These are phyloP conservation scores for Dendrobium chrysotoxum DNA, from an alignment of 106 monocot genomes.

Conservation along the genomic window DNA sequence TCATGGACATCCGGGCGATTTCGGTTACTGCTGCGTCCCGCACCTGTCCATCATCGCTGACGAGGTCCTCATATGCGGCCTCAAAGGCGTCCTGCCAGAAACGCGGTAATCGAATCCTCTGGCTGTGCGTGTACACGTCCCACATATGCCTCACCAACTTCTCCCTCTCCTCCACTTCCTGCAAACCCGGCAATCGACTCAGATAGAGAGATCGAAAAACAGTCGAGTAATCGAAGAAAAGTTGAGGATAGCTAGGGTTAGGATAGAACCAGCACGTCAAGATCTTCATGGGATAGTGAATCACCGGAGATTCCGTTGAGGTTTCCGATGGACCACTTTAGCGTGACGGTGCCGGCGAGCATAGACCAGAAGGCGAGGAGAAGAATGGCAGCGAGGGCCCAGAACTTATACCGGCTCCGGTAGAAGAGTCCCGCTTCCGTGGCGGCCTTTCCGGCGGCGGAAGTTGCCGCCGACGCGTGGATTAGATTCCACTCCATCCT, in stretches of 20 bases:
- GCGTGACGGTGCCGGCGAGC: constrained; percentile 84
- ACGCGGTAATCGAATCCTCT: constrained; percentile 44
- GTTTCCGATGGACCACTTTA: constrained; percentile 58
- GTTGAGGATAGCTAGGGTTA: background rate
- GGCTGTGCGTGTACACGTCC: constrained; percentile 79
- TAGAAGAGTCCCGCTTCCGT: constrained; percentile 33
- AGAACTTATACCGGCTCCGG: constrained; percentile 77
- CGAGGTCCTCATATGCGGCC: constrained; percentile 88
- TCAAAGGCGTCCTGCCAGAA: constrained; percentile 97
- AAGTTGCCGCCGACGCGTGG: constrained; percentile 14
- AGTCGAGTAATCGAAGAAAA: background rate
- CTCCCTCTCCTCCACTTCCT: constrained; percentile 98
- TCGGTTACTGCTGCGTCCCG: constrained; percentile 56
- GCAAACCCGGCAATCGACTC: background rate
- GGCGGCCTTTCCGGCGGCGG: constrained; percentile 2
- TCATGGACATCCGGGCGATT: constrained; percentile 80
- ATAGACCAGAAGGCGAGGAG: constrained; percentile 98
- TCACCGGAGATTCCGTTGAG: constrained; percentile 31
- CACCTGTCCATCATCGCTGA: constrained; percentile 40
- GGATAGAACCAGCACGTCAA: constrained; percentile 71
- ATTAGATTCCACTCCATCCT: constrained; percentile 44
- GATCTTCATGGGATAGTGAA: constrained; percentile 27
- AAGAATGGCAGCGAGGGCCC: constrained; percentile 70
- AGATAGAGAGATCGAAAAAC: background rate
- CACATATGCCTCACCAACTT: constrained; percentile 87